A percentile compares a stretch with the other conserved stretches of the same genome.
phyloP scores from a whole-genome alignment of 768 basidiomycete species.

The Mycena metata region DNA sequence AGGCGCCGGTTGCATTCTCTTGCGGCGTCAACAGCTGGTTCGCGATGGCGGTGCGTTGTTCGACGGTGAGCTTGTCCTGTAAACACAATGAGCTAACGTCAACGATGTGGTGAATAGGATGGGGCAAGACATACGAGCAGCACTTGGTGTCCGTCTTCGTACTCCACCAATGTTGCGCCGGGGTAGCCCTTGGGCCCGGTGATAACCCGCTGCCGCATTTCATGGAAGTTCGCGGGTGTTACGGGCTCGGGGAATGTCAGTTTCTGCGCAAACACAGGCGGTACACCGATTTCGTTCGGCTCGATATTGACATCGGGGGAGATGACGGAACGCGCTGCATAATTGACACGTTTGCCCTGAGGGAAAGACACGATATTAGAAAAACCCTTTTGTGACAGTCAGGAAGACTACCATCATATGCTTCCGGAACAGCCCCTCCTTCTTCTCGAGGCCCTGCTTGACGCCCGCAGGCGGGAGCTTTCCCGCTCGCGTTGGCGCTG shows the following conservation, averaged over 20 bases:
- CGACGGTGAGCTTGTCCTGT: constrained; percentile 87
- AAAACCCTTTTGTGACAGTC: neutral
- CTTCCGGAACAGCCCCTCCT: constrained; percentile 97
- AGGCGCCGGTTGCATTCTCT: constrained; percentile 71
- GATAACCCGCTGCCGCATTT: constrained; percentile 90
- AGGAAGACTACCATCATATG: constrained; percentile 96
- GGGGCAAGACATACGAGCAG: constrained; percentile 68
- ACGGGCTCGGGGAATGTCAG: constrained; percentile 98
- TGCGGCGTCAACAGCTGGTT: constrained; percentile 95
- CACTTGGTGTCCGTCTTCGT: constrained; percentile 92
- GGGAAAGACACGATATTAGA: constrained; percentile 18
- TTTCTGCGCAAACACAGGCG: constrained; percentile 96
- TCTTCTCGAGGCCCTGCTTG: constrained; percentile 98
- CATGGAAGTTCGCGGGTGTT: constrained; percentile 89
- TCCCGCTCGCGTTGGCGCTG: constrained; percentile 84
- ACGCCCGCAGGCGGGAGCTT: constrained; percentile 93
- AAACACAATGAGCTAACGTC: neutral
- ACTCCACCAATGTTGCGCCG: constrained; percentile 94
- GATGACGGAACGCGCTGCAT: constrained; percentile 99
- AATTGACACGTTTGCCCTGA: constrained; percentile 99
- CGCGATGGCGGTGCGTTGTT: constrained; percentile 94
- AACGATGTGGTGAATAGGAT: constrained; percentile 11
- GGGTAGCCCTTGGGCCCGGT: constrained; percentile 91
- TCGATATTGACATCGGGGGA: constrained; percentile 99
- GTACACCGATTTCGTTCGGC: constrained; percentile 97